A percentile compares a stretch with the other conserved stretches of the same genome.
Evolutionary conservation across 2,329 filamentous ascomycete genomes (phyloP).

Genomic region (Dothidotthia symphoricarpi): DNA sequence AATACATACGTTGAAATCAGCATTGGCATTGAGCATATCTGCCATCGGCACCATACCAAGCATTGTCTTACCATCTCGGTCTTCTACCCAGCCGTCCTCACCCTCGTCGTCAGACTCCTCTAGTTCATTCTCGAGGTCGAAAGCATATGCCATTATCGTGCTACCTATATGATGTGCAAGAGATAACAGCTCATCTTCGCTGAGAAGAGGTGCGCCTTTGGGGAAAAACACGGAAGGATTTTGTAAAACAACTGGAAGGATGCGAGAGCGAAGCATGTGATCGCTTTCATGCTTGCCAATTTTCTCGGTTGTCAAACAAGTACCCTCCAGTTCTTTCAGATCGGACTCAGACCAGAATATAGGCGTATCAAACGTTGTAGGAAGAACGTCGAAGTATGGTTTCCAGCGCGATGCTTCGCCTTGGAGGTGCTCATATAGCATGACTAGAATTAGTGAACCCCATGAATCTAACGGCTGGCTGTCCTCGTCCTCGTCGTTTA

Average conservation of each 20-base stretch:
- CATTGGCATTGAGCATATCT: constrained; percentile 24
- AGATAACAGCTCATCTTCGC: constrained; percentile 14
- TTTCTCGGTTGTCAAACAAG: constrained; percentile 20
- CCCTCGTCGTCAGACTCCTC: constrained; percentile 21
- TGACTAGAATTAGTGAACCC: constrained; percentile 21
- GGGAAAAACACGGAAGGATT: constrained; percentile 14
- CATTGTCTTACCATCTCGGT: constrained; percentile 21
- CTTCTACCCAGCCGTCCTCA: constrained; percentile 26
- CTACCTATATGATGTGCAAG: constrained; percentile 25
- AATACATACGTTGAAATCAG: constrained; percentile 21
- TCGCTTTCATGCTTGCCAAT: constrained; percentile 23
- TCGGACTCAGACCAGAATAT: constrained; percentile 23
- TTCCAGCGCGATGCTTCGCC: constrained; percentile 23
- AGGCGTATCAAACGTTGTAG: constrained; percentile 21
- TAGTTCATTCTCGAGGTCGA: constrained; percentile 19
- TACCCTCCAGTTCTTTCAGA: constrained; percentile 20
- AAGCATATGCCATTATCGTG: constrained; percentile 26
- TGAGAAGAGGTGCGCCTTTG: background rate
- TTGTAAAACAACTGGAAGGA: constrained; percentile 15
- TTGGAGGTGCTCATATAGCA: constrained; percentile 22
- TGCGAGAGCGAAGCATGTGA: constrained; percentile 14
- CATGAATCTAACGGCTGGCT: constrained; percentile 18
- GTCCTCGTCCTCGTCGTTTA: constrained; percentile 15
- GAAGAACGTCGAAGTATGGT: constrained; percentile 22
- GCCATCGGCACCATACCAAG: constrained; percentile 30